Conservation (phyloP, 2,329 filamentous ascomycete genomes). For the Colletotrichum costaricense region DNA sequence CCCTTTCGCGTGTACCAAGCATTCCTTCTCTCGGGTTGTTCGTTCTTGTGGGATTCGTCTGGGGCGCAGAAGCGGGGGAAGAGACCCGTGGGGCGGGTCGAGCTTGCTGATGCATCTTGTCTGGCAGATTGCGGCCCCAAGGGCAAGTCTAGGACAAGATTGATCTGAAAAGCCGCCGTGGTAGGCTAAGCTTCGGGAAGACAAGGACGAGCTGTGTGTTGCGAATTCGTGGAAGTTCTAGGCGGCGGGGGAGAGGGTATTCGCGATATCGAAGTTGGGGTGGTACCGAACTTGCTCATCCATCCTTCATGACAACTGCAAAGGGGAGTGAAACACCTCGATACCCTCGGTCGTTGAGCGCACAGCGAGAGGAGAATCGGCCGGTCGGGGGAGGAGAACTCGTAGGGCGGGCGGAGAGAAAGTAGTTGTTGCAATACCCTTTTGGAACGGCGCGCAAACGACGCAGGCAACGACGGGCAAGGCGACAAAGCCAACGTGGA, state of each 20-base stretch:
- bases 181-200: neutral
- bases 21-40: constrained; percentile 78
- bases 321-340: neutral
- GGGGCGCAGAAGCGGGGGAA: constrained; percentile 78
- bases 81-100: constrained; percentile 78
- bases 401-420: constrained; percentile 1
- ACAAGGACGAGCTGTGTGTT: neutral
- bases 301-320: constrained; percentile 35
- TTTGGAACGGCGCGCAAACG: constrained; percentile 1
- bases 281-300: constrained; percentile 34
- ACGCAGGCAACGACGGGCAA: constrained; percentile 22
- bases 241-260: neutral
- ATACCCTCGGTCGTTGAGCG: constrained; percentile 8
- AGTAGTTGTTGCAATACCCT: neutral
- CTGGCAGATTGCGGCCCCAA: neutral
- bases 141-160: neutral
- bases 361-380: neutral
- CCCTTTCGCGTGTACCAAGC: constrained; percentile 52
- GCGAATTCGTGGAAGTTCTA: constrained; percentile 17
- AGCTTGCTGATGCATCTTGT: constrained; percentile 88
- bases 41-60: constrained; percentile 77
- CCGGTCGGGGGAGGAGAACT: neutral
- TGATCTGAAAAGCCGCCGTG: neutral
- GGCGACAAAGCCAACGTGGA: constrained; percentile 15
- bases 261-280: constrained; percentile 30